Base-by-base conservation (phyloP, 805 yeast species). In the Lipomyces chichibuensis region DNA sequence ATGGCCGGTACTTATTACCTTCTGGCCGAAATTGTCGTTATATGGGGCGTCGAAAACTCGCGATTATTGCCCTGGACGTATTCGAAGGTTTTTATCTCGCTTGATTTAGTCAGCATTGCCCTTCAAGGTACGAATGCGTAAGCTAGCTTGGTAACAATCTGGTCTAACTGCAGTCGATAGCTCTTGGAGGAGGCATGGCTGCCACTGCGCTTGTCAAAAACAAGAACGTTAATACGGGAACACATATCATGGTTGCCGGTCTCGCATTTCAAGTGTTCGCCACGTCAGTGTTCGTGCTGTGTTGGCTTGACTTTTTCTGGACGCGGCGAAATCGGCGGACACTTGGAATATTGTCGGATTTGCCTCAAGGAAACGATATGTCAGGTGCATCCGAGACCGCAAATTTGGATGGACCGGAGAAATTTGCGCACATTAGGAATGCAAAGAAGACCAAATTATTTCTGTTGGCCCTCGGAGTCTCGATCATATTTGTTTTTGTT, bases 1-100 rank as follows among this genome's bases (percentile, higher is more conserved):
- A 89, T 90, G 90, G 97, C 90, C 3, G 97, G 94, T 1, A 81
- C 92, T 2, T 92, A 92, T 78, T 88, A 84, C 71, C 80, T 87
- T 63, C 78, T 92, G 70, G 92, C 89, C 5, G 89, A 90, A 76
- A 72, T 89, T 60, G 80, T 87, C 58, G 86, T 88, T 64, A 77
- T 90, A 0, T 87, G 85, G 73, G 91, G 91, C 1, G 79, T 80
- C 65, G 74, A 79, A 20, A 20, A 35, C 6, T 86, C 92, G 8
- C 62, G 75, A 0, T 60, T 84, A 49, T 80, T 78, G 65, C 93
- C 94, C 7, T 81, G 84, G 81, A 80, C 80, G 72, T 88, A 87
- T 73, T 83, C 92, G 0, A 83, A 84, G 62, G 79, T 89, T 9
- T 92, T 91, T 73, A 84, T 91, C 13, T 69, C 80, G 14, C 86